These are phyloP conservation scores for Nissolia schottii DNA, from an alignment of 306 rosid species.

Conservation along the genomic window DNA sequence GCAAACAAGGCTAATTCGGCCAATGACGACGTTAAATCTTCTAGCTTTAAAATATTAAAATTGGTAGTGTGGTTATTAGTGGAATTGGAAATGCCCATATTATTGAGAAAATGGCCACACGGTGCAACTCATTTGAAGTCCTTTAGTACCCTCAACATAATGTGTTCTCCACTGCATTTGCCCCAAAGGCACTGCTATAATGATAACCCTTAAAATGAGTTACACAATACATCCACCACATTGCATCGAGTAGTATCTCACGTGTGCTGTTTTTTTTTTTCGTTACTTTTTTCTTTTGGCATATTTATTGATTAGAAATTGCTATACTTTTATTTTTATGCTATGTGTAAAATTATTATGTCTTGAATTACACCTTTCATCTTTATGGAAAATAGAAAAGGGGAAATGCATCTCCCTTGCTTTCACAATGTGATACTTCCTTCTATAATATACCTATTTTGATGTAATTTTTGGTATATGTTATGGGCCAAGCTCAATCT, in stretches of 20 bases:
- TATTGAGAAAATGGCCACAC: constrained; percentile 39
- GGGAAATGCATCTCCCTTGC: neutral
- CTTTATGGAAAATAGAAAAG: too few species aligned
- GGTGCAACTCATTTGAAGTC: constrained; percentile 31
- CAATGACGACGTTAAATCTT: neutral
- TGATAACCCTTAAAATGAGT: neutral
- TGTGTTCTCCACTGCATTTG: constrained; percentile 24
- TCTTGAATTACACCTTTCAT: neutral
- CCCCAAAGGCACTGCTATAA: neutral
- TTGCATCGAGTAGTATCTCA: neutral
- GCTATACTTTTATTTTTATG: neutral
- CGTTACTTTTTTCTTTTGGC: neutral
- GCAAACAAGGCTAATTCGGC: neutral
- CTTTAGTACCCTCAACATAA: neutral
- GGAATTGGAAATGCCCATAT: constrained; percentile 18
- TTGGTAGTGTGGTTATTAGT: neutral
- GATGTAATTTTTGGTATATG: neutral
- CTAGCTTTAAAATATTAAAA: neutral
- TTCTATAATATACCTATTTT: neutral
- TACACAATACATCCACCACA: neutral
- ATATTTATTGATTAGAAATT: neutral
- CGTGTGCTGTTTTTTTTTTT: neutral
- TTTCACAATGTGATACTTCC: neutral
- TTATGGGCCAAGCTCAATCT: too few species aligned
- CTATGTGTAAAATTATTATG: neutral